A percentile compares a stretch with the other conserved stretches of the same genome.
Conservation (phyloP, 2,329 filamentous ascomycete species). For the Aspergillus sp. region DNA sequence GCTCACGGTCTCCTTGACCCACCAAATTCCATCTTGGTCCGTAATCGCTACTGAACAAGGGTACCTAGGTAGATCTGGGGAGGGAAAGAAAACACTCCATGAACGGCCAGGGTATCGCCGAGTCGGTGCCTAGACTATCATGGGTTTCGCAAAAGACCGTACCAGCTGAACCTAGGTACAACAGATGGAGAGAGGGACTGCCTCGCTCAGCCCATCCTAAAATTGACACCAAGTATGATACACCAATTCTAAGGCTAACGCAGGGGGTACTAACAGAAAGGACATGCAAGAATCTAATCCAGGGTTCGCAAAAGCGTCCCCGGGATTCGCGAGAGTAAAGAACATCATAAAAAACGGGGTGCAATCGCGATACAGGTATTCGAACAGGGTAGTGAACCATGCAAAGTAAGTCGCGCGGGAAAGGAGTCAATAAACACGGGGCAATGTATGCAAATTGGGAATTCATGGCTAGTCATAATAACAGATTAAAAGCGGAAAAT, state of each 20-base stretch:
- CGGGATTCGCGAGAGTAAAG: not conserved
- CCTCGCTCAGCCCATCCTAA: constrained; percentile 6
- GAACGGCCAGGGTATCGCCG: too few species aligned
- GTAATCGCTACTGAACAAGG: too few species aligned
- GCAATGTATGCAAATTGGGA: constrained; percentile 20
- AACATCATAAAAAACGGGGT: constrained; percentile 12
- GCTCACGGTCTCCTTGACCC: too few species aligned
- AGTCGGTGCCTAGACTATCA: too few species aligned
- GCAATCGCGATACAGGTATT: constrained; percentile 12
- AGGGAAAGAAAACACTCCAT: too few species aligned
- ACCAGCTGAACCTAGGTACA: not conserved
- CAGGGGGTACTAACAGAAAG: not conserved
- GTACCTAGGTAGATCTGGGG: too few species aligned
- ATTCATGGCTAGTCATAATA: constrained; percentile 26
- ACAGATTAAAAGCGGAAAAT: constrained; percentile 4
- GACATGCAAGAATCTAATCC: constrained; percentile 2
- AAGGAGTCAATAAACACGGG: constrained; percentile 16
- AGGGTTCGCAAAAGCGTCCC: not conserved
- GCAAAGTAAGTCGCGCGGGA: constrained; percentile 11
- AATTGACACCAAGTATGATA: constrained; percentile 26
- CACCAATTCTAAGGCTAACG: constrained; percentile 30
- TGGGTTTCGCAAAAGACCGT: not conserved
- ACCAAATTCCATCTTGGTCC: too few species aligned
- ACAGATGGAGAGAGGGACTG: not conserved
- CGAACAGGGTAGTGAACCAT: constrained; percentile 11